phyloP scores from a whole-genome alignment of 441 rosid genomes.

The Viola pubescens region DNA sequence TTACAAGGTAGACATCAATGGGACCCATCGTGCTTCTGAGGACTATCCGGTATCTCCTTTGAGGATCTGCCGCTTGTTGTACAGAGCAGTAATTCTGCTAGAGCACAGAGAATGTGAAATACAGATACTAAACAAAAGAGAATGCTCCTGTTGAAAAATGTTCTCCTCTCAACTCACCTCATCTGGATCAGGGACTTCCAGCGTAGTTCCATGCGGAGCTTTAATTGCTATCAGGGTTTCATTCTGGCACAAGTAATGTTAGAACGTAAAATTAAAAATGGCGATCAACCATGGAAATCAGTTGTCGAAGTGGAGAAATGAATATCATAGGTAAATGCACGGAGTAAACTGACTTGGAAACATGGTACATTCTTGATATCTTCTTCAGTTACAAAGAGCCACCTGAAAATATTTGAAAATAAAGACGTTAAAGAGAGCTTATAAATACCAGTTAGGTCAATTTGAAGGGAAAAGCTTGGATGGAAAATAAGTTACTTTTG shows the following conservation, averaged over 20 bases:
- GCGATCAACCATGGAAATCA: slow-evolving; percentile 14
- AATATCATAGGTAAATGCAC: slow-evolving; percentile 1
- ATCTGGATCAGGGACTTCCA: slow-evolving; percentile 97
- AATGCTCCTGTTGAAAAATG: background rate
- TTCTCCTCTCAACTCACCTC: slow-evolving; percentile 47
- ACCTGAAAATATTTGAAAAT: slow-evolving; percentile 44
- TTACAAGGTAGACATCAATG: slow-evolving; percentile 87
- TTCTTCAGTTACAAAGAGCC: slow-evolving; percentile 91
- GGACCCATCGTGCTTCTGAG: slow-evolving; percentile 98
- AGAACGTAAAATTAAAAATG: slow-evolving; percentile 16
- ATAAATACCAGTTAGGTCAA: background rate
- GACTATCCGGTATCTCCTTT: slow-evolving; percentile 89
- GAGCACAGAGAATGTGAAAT: slow-evolving; percentile 19
- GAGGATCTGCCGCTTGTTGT: slow-evolving; percentile 73
- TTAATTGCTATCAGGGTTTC: slow-evolving; percentile 91
- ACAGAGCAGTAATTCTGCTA: slow-evolving; percentile 23
- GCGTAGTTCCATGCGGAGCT: slow-evolving; percentile 98
- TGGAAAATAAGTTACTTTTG: slow-evolving; percentile 44
- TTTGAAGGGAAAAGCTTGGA: slow-evolving; percentile 5
- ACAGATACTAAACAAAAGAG: slow-evolving; percentile 2
- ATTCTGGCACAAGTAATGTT: slow-evolving; percentile 44
- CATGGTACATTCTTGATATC: slow-evolving; percentile 79
- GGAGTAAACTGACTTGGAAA: slow-evolving; percentile 47
- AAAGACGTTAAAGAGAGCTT: background rate
- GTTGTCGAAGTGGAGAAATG: background rate